Evolutionary conservation across 768 basidiomycete genomes (phyloP).

Genomic region (Gloeophyllum trabeum): DNA sequence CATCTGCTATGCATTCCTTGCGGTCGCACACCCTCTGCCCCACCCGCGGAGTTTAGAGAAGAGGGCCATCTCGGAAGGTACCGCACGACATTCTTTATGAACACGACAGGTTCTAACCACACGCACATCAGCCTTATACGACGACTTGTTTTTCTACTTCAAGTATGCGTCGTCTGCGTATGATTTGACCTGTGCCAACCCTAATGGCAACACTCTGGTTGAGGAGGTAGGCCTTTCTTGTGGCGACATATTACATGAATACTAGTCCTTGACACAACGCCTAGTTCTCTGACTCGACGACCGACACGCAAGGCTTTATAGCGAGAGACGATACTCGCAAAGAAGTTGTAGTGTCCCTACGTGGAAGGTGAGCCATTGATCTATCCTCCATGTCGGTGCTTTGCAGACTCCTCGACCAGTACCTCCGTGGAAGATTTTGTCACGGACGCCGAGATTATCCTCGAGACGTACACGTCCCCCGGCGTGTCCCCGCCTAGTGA

Average conservation of each 20-base stretch:
- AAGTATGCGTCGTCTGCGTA: slow-evolving; percentile 47
- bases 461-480: slow-evolving; percentile 32
- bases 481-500: slow-evolving; percentile 31
- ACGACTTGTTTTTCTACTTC: slow-evolving; percentile 39
- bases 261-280: background rate
- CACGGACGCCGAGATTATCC: slow-evolving; percentile 28
- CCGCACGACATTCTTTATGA: no score
- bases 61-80: background rate
- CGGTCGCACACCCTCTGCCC: background rate
- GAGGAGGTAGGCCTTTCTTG: slow-evolving; percentile 13
- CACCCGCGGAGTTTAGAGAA: background rate
- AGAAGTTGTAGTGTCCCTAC: slow-evolving; percentile 12
- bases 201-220: slow-evolving; percentile 37
- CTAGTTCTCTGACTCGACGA: slow-evolving; percentile 1
- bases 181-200: slow-evolving; percentile 29
- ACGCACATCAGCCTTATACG: slow-evolving; percentile 5
- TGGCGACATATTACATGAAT: background rate
- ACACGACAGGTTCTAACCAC: no score
- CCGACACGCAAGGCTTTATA: slow-evolving; percentile 7
- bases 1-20: no score
- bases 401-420: slow-evolving; percentile 14
- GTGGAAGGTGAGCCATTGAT: slow-evolving; percentile 30
- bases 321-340: slow-evolving; percentile 9
- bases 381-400: slow-evolving; percentile 3
- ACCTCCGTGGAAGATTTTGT: slow-evolving; percentile 29